Evolutionary conservation across 2,329 filamentous ascomycete species (phyloP).

Genomic region (Trichoderma sp.): DNA sequence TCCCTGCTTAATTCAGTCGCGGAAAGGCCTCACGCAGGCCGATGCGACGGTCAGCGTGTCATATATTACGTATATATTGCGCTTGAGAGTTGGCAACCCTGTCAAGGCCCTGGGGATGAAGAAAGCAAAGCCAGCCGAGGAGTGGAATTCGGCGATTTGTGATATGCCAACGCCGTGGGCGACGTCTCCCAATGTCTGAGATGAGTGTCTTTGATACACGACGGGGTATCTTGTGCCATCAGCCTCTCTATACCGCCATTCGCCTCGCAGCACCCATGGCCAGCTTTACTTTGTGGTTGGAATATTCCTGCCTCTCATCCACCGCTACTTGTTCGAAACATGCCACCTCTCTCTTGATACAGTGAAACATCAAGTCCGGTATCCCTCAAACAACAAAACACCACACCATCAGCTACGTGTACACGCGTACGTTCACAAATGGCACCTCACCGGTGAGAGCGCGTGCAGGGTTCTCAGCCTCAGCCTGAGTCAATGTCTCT

Average conservation of each 20-base stretch:
- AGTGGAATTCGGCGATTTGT: background rate
- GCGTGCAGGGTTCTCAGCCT: background rate
- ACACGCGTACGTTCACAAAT: background rate
- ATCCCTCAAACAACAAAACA: background rate
- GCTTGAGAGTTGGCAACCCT: background rate
- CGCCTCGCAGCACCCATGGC: background rate
- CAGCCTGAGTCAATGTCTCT: slow-evolving; percentile 5
- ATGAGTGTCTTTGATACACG: background rate
- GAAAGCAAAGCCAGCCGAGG: background rate
- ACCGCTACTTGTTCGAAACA: background rate
- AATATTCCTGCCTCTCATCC: background rate
- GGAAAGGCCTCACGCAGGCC: background rate
- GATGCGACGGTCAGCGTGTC: background rate
- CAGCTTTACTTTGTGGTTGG: background rate
- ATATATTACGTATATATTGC: background rate
- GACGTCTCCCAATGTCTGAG: background rate
- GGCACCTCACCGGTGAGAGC: background rate
- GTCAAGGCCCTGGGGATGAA: background rate
- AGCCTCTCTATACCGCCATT: background rate
- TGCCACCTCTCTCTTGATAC: no score
- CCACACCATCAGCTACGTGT: background rate
- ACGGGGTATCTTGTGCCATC: background rate
- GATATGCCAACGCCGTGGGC: background rate
- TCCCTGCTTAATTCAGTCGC: background rate
- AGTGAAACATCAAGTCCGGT: no score